Evolutionary conservation across 1,139 yeast species (phyloP).

Genomic region (Meyerozyma guilliermondii): DNA sequence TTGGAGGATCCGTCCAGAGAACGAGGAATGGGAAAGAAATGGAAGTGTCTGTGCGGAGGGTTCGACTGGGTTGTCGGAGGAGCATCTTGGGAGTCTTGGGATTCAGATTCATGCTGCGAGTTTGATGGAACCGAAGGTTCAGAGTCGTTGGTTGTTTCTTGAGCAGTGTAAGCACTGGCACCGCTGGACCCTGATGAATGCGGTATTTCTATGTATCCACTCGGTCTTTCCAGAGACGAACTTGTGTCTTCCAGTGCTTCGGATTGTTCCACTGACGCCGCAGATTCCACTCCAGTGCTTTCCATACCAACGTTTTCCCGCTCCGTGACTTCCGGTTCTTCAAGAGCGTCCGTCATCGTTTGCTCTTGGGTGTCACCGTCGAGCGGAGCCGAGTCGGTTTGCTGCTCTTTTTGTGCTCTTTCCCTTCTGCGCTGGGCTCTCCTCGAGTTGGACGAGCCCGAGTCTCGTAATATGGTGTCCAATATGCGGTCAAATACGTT

Average conservation of each 20-base stretch:
- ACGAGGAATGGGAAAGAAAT: background rate
- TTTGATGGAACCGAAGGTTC: background rate
- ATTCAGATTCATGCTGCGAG: background rate
- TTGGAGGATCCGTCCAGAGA: background rate
- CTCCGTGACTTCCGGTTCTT: background rate
- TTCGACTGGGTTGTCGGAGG: background rate
- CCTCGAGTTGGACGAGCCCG: background rate
- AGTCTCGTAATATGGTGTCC: background rate
- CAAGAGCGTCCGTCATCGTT: background rate
- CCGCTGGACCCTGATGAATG: background rate
- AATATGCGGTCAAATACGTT: slow-evolving; percentile 2
- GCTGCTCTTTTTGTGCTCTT: background rate
- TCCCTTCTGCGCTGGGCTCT: background rate
- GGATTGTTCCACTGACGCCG: background rate
- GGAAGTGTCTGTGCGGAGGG: background rate
- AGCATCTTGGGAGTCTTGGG: background rate
- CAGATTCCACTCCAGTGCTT: background rate
- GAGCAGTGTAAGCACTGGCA: background rate
- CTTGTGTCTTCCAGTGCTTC: background rate
- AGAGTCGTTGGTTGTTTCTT: background rate
- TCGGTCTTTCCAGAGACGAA: too few species aligned
- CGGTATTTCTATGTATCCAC: background rate
- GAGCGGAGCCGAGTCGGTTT: background rate
- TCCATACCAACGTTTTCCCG: background rate
- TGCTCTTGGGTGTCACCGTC: background rate